Percentiles rank a stretch among this genome's conserved stretches.
These are phyloP conservation scores for Cetraspora pellucida DNA, from an alignment of 192 early-diverging fungal species.

Conservation along the genomic window DNA sequence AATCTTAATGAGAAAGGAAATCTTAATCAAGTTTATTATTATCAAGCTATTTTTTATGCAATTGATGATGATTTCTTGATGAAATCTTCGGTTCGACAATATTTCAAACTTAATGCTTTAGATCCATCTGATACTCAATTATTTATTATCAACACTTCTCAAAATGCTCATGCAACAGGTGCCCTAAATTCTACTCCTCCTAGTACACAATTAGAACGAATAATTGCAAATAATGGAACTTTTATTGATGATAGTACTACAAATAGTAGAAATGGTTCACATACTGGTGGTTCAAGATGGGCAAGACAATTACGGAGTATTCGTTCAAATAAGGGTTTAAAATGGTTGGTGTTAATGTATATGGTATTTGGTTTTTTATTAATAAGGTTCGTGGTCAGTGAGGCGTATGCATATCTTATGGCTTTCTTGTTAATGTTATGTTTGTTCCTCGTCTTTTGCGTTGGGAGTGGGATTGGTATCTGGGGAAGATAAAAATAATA, in stretches of 20 bases:
- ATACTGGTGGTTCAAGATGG: not conserved
- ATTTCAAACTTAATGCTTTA: slow-evolving; percentile 67
- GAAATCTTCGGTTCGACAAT: slow-evolving; percentile 58
- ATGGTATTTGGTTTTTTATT: slow-evolving; percentile 22
- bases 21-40: not conserved
- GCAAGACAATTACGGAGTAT: not conserved
- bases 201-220: not conserved
- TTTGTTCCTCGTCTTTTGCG: slow-evolving; percentile 8
- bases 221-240: not conserved
- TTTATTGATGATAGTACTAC: not conserved
- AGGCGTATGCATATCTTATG: slow-evolving; percentile 1
- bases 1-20: not conserved
- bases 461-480: slow-evolving; percentile 10
- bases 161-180: not conserved
- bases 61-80: slow-evolving; percentile 76
- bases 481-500: slow-evolving; percentile 2
- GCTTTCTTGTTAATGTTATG: slow-evolving; percentile 14
- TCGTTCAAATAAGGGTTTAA: slow-evolving; percentile 9
- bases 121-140: slow-evolving; percentile 65
- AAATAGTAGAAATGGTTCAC: not conserved
- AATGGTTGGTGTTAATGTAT: slow-evolving; percentile 12
- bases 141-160: slow-evolving; percentile 55
- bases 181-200: not conserved
- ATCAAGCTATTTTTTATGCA: slow-evolving; percentile 44
- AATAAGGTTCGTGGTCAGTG: not conserved